Conservation (phyloP, 352 stramenopile genomes). For the Globisporangium mamillatum region DNA sequence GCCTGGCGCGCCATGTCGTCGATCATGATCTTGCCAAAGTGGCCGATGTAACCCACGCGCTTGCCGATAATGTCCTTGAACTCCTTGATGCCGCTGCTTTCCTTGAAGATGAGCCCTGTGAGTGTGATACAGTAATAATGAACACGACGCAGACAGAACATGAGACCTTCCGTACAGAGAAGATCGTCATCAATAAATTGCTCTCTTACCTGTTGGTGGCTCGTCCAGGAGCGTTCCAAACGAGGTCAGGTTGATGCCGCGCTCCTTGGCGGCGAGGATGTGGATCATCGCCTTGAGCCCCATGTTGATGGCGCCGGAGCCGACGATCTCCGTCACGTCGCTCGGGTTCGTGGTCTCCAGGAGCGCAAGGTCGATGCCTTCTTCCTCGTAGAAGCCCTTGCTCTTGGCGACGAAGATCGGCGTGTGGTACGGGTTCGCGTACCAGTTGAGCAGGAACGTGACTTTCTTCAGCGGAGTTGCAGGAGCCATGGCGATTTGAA, state of each 20-base stretch:
- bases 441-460: slow-evolving; percentile 53
- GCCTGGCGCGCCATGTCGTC: slow-evolving; percentile 50
- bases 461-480: slow-evolving; percentile 36
- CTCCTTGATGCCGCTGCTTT: slow-evolving; percentile 44
- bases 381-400: slow-evolving; percentile 48
- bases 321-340: slow-evolving; percentile 52
- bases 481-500: slow-evolving; percentile 27
- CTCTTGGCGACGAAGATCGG: slow-evolving; percentile 55
- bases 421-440: slow-evolving; percentile 53
- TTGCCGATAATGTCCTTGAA: slow-evolving; percentile 58
- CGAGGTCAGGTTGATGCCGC: slow-evolving; percentile 44
- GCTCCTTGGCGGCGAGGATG: slow-evolving; percentile 48
- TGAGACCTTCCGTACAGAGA: background rate
- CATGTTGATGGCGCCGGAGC: slow-evolving; percentile 44
- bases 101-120: slow-evolving; percentile 48
- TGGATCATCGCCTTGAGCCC: slow-evolving; percentile 55
- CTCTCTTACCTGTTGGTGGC: slow-evolving; percentile 31
- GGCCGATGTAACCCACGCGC: slow-evolving; percentile 48
- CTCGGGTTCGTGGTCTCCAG: slow-evolving; percentile 50
- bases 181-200: background rate
- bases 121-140: background rate
- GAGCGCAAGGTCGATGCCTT: slow-evolving; percentile 49
- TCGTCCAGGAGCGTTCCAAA: slow-evolving; percentile 47
- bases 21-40: slow-evolving; percentile 56
- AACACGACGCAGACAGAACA: background rate